Percentiles rank a stretch among this genome's conserved stretches.
Conservation (phyloP, 164 flowering plant species). For the Cinnamomum micranthum region DNA sequence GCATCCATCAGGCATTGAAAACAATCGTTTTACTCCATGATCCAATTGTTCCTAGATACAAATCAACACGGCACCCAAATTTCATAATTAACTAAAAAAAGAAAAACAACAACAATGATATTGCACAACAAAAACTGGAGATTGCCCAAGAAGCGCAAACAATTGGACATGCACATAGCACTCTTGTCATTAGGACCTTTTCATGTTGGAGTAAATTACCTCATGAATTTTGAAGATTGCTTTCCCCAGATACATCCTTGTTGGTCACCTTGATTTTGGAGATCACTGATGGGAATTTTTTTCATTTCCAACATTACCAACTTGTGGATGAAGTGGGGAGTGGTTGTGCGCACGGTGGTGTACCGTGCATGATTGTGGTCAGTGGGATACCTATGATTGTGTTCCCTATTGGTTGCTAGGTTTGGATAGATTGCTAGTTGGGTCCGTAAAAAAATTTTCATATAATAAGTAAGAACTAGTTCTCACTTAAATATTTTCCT, state of each 20-base stretch:
- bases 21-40: no score
- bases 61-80: background rate
- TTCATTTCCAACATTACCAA: background rate
- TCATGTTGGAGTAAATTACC: background rate
- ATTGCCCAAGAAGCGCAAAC: background rate
- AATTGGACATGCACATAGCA: background rate
- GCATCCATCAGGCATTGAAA: no score
- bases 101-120: background rate
- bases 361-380: background rate
- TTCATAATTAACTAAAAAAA: background rate
- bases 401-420: no score
- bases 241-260: no score
- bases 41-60: background rate
- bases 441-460: no score
- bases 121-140: background rate
- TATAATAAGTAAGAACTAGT: no score
- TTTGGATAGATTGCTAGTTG: no score
- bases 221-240: background rate
- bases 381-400: no score
- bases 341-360: no score
- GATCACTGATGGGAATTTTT: constrained; percentile 8
- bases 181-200: background rate
- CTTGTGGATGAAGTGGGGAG: background rate
- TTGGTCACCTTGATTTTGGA: background rate
- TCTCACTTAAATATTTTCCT: constrained; percentile 87